These are phyloP conservation scores for Fusarium chaquense DNA, from an alignment of 2,329 filamentous ascomycete genomes.

Conservation along the genomic window DNA sequence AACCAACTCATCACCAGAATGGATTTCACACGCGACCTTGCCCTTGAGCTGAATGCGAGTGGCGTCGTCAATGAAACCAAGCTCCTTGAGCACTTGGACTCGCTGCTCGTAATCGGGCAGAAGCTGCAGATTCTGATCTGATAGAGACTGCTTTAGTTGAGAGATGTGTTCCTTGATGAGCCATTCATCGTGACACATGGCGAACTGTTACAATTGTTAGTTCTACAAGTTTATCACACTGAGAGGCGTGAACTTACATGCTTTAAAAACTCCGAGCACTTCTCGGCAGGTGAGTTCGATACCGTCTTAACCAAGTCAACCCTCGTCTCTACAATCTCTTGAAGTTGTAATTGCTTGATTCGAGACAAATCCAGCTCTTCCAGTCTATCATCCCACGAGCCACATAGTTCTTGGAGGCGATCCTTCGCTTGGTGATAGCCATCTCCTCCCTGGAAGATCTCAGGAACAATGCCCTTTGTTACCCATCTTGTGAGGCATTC, in stretches of 20 bases:
- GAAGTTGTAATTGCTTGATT: slow-evolving; percentile 84
- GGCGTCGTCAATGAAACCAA: slow-evolving; percentile 90
- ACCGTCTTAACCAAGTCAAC: slow-evolving; percentile 71
- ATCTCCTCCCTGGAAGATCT: slow-evolving; percentile 68
- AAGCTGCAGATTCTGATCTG: slow-evolving; percentile 94
- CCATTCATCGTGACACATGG: slow-evolving; percentile 97
- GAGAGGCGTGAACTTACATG: slow-evolving; percentile 71
- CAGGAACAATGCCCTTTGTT: slow-evolving; percentile 69
- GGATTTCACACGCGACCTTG: slow-evolving; percentile 98
- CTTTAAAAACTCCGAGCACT: slow-evolving; percentile 84
- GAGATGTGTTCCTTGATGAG: slow-evolving; percentile 93
- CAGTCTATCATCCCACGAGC: slow-evolving; percentile 82
- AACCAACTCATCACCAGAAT: slow-evolving; percentile 95
- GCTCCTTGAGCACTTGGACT: slow-evolving; percentile 89
- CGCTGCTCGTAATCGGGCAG: slow-evolving; percentile 97
- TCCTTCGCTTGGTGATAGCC: slow-evolving; percentile 69
- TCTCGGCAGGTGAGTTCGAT: slow-evolving; percentile 72
- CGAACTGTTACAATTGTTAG: slow-evolving; percentile 71
- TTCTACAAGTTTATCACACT: neutral
- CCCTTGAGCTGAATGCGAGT: slow-evolving; percentile 94
- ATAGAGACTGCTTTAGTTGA: slow-evolving; percentile 87
- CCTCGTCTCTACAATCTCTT: slow-evolving; percentile 82
- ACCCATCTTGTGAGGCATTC: slow-evolving; percentile 84
- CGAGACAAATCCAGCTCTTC: slow-evolving; percentile 85
- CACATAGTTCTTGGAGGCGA: slow-evolving; percentile 75